Base-by-base conservation (phyloP, 2,329 filamentous ascomycete genomes). In the Juglanconis juglandina region DNA sequence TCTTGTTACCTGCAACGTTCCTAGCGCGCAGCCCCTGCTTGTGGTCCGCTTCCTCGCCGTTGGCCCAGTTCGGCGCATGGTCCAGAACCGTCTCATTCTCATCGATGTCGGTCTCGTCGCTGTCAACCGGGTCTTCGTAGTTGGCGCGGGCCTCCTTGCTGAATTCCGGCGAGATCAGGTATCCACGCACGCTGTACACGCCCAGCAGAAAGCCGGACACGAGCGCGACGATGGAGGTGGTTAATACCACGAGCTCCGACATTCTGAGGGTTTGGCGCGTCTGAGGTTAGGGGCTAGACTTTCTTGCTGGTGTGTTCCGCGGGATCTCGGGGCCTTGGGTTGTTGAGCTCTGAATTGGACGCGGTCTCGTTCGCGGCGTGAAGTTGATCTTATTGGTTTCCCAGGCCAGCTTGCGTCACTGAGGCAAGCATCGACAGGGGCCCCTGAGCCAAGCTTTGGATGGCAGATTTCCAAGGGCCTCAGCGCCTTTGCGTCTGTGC, bases 141-240 rank as follows among this genome's bases (percentile, higher is more conserved):
- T 81, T 80, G 75, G 78, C 74, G 72, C 77, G 74, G 72, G 87
- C 77, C 80, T 88, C 77, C 71, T 84, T 73, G 66, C 73, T 77
- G 66, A 89, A 74, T 62, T 74, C 71, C 1, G 83, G 80, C n/a
- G 83, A 79, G 67, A 86, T 77, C 50, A 86, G 71, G 76, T 85
- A 86, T 59, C 84, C 84, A 59, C 75, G 81, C 63, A 84, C 83
- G 17, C 87, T 81, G 75, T 92, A 92, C 62, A 96, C 77, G 64
- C 91, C 92, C 13, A 96, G 82, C 42, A 92, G 85, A 76, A 94
- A 96, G 68, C 93, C 93, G 1, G 86, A 83, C 57, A 95, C 72
- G 66, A 90, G 87, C 64, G 88, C 84, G 59, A 94, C 77, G 64
- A 96, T 83, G 65, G 87, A 87, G 17, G 91, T 92, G 58, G 87